A percentile compares a stretch with the other conserved stretches of the same genome.
phyloP scores from a whole-genome alignment of 208 protist genomes.

The Sergeia podlipaevii region DNA sequence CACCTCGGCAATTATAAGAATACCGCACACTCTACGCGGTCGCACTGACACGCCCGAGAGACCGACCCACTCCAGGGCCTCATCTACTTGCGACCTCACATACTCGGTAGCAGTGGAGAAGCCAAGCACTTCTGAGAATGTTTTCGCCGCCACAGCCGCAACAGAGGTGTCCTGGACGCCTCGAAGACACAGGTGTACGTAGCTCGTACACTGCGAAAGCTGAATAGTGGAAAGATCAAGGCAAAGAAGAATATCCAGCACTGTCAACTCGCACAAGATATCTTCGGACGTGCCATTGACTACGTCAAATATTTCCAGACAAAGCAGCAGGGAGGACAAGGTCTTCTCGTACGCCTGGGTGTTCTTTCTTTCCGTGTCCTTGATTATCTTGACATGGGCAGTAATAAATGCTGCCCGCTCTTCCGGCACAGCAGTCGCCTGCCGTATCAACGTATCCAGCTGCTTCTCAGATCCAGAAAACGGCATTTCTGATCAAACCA shows the following conservation, averaged over 20 bases:
- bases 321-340: conserved; percentile 55
- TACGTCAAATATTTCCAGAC: conserved; percentile 75
- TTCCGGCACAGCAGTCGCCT: conserved; percentile 27
- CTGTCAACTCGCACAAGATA: conserved; percentile 69
- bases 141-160: conserved; percentile 48
- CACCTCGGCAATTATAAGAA: conserved; percentile 74
- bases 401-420: conserved; percentile 40
- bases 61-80: conserved; percentile 51
- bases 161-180: conserved; percentile 37
- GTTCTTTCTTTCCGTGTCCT: conserved; percentile 69
- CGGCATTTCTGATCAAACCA: neutral
- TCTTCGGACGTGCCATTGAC: conserved; percentile 44
- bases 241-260: conserved; percentile 65
- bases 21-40: conserved; percentile 51
- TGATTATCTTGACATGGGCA: conserved; percentile 57
- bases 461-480: conserved; percentile 14
- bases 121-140: conserved; percentile 57
- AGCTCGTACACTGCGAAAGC: conserved; percentile 79
- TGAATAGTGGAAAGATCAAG: conserved; percentile 73
- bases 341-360: conserved; percentile 69
- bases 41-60: conserved; percentile 21
- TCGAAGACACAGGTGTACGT: conserved; percentile 65
- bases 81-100: conserved; percentile 54
- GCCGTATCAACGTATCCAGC: conserved; percentile 41
- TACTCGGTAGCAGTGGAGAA: conserved; percentile 73